Percentiles rank a stretch among this genome's conserved stretches.
Evolutionary conservation across 805 yeast genomes (phyloP).

Genomic region (Yarrowia osloensis): DNA sequence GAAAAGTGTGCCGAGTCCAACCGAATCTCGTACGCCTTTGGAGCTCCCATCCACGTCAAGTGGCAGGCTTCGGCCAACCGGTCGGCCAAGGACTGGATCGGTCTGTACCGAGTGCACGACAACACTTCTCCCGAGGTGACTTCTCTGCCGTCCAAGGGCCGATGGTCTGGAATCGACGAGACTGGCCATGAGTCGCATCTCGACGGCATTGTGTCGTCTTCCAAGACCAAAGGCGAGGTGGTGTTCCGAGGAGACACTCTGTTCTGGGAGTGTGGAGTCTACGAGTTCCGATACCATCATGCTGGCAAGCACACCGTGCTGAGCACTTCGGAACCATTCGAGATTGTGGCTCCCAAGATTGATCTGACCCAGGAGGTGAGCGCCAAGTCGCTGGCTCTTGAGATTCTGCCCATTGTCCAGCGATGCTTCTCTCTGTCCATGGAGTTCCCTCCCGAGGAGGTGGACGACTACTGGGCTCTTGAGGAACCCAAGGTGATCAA

Average conservation of each 20-base stretch:
- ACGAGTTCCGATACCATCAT: constrained; percentile 72
- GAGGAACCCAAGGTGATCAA: constrained; percentile 36
- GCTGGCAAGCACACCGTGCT: constrained; percentile 70
- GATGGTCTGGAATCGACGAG: constrained; percentile 54
- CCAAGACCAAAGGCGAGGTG: constrained; percentile 48
- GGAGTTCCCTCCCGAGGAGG: constrained; percentile 35
- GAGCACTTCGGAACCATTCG: constrained; percentile 65
- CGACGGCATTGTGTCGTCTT: constrained; percentile 34
- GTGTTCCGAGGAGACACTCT: constrained; percentile 53
- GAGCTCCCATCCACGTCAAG: constrained; percentile 54
- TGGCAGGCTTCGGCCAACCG: constrained; percentile 59
- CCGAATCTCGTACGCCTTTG: constrained; percentile 42
- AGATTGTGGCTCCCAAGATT: constrained; percentile 49
- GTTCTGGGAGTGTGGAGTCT: constrained; percentile 68
- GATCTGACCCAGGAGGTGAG: constrained; percentile 41
- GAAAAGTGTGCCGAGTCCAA: constrained; percentile 9
- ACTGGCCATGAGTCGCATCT: constrained; percentile 34
- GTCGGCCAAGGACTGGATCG: constrained; percentile 69
- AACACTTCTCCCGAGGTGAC: constrained; percentile 60
- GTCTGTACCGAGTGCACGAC: constrained; percentile 64
- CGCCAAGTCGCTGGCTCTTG: constrained; percentile 41
- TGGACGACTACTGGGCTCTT: constrained; percentile 38
- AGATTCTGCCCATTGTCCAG: constrained; percentile 39
- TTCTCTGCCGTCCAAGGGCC: constrained; percentile 60
- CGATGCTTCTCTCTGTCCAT: constrained; percentile 36